phyloP scores from a whole-genome alignment of 2,329 filamentous ascomycete genomes.

The Trichoderma brevicompactum region DNA sequence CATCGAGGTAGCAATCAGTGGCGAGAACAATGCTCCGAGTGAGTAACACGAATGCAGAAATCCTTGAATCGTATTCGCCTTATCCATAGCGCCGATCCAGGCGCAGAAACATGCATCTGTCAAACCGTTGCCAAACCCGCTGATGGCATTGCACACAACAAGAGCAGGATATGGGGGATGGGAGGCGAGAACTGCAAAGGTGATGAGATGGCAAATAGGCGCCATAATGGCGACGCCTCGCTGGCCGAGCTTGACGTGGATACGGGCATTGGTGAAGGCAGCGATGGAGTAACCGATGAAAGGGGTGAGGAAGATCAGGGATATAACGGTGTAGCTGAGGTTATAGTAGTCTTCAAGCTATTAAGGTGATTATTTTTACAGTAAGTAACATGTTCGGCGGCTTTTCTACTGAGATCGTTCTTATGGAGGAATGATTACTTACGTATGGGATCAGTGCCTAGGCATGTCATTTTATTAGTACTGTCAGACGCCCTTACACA shows the following conservation, averaged over 20 bases:
- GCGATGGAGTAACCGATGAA: constrained; percentile 66
- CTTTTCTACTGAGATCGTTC: not conserved
- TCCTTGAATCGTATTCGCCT: constrained; percentile 68
- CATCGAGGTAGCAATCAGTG: constrained; percentile 69
- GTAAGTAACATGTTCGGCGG: not conserved
- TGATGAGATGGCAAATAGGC: constrained; percentile 62
- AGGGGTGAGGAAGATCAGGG: constrained; percentile 66
- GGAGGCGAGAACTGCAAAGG: constrained; percentile 62
- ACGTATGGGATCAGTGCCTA: constrained; percentile 46
- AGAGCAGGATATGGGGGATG: constrained; percentile 70
- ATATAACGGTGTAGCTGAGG: constrained; percentile 63
- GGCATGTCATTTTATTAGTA: not conserved
- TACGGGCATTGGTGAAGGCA: constrained; percentile 62
- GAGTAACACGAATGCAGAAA: constrained; percentile 70
- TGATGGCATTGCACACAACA: constrained; percentile 64
- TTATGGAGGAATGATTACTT: constrained; percentile 27
- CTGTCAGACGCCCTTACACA: not conserved
- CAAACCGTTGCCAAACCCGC: constrained; percentile 70
- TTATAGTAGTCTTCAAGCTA: constrained; percentile 65
- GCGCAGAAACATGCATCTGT: constrained; percentile 57
- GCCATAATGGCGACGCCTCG: constrained; percentile 68
- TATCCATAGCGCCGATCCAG: constrained; percentile 66
- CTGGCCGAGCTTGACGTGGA: constrained; percentile 66
- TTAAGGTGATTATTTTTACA: not conserved
- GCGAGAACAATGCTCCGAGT: constrained; percentile 65